These are phyloP conservation scores for Vigna mungo DNA, from an alignment of 306 rosid genomes.

Conservation along the genomic window DNA sequence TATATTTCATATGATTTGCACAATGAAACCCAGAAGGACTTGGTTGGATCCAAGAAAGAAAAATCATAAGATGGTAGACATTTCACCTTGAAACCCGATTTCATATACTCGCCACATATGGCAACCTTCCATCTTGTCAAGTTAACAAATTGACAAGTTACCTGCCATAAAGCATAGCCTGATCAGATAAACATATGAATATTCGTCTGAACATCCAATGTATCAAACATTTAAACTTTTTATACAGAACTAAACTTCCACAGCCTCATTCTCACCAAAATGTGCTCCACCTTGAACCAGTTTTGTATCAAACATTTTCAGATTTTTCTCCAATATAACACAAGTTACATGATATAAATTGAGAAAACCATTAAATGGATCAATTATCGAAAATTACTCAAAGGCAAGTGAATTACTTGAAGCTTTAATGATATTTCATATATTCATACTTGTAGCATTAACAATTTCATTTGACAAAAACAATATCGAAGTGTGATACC, in stretches of 20 bases:
- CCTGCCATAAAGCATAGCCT: constrained; percentile 60
- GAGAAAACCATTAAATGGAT: constrained; percentile 8
- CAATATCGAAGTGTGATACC: constrained; percentile 60
- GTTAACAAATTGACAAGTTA: constrained; percentile 78
- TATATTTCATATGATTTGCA: constrained; percentile 36
- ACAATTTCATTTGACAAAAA: constrained; percentile 25
- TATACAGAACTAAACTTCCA: constrained; percentile 30
- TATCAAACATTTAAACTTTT: neutral
- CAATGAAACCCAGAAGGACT: constrained; percentile 18
- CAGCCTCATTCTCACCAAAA: constrained; percentile 17
- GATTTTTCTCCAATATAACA: constrained; percentile 20
- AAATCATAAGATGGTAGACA: constrained; percentile 35
- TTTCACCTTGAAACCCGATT: constrained; percentile 77
- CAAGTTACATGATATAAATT: constrained; percentile 25
- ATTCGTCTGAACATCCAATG: too few relatives aligned
- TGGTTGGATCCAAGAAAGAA: constrained; percentile 27
- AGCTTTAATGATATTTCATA: constrained; percentile 27
- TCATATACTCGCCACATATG: constrained; percentile 96
- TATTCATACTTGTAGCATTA: constrained; percentile 16
- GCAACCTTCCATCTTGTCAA: constrained; percentile 95
- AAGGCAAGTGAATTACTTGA: constrained; percentile 1
- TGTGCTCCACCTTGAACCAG: neutral
- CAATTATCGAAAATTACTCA: neutral
- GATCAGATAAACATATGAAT: constrained; percentile 24
- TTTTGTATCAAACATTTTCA: constrained; percentile 24